Conservation (phyloP, 805 yeast genomes). For the Yarrowia sp. region DNA sequence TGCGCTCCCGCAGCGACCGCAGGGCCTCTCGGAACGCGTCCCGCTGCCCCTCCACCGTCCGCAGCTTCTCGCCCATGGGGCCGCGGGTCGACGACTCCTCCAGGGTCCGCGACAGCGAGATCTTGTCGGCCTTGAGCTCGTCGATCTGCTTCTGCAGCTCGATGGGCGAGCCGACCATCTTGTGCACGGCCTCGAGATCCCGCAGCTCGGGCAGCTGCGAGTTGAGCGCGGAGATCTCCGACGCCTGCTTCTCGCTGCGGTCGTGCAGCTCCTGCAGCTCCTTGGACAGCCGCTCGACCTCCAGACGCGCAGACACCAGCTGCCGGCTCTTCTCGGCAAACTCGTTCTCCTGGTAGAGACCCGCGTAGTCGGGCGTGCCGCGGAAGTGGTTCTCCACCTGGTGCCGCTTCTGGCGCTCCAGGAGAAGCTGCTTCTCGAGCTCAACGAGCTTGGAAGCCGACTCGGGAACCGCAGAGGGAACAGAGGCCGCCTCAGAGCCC, state of each 20-base stretch:
- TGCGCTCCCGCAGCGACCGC: conserved; percentile 43
- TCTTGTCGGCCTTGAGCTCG: conserved; percentile 39
- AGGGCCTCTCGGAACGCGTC: conserved; percentile 43
- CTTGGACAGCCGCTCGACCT: conserved; percentile 34
- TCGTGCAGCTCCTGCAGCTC: conserved; percentile 34
- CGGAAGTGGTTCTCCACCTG: conserved; percentile 32
- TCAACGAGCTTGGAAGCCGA: conserved; percentile 32
- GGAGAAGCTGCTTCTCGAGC: conserved; percentile 36
- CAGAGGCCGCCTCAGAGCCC: not conserved
- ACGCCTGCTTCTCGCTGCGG: conserved; percentile 32
- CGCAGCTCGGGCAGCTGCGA: conserved; percentile 34
- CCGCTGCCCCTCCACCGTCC: conserved; percentile 40
- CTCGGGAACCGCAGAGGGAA: conserved; percentile 9
- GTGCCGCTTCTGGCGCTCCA: conserved; percentile 39
- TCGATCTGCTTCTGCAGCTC: conserved; percentile 38
- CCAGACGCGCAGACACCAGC: conserved; percentile 24
- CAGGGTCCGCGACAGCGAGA: conserved; percentile 35
- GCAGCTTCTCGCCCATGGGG: conserved; percentile 40
- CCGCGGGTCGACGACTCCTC: conserved; percentile 38
- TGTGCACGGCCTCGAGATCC: conserved; percentile 32
- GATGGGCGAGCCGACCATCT: conserved; percentile 35
- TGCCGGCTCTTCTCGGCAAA: conserved; percentile 23
- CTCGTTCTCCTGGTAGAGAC: conserved; percentile 6
- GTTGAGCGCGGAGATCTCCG: conserved; percentile 30
- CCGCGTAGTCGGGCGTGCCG: conserved; percentile 6